These are phyloP conservation scores for Quercus mongolica DNA, from an alignment of 306 rosid species.

Conservation along the genomic window DNA sequence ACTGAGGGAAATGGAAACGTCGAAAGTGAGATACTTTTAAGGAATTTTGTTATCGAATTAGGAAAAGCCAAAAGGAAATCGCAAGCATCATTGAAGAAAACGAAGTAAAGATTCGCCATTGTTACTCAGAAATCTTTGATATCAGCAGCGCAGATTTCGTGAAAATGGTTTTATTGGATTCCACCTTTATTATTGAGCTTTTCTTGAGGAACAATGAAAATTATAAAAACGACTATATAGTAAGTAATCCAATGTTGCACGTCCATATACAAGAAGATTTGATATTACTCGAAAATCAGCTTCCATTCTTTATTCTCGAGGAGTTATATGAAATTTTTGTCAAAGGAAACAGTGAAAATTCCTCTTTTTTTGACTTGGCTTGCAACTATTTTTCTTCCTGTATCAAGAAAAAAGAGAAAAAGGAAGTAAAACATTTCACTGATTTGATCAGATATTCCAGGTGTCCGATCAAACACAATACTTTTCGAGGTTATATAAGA, in stretches of 20 bases:
- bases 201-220: background rate
- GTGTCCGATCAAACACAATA: background rate
- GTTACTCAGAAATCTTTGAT: no score
- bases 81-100: no score
- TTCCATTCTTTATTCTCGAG: conserved; percentile 21
- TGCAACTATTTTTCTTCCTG: no score
- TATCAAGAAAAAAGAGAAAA: no score
- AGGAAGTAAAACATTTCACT: background rate
- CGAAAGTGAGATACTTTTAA: no score
- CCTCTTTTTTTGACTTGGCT: no score
- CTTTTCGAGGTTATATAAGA: no score
- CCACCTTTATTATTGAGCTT: conserved; percentile 23
- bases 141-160: background rate
- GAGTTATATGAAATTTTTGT: background rate
- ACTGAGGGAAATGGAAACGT: no score
- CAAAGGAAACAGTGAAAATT: background rate
- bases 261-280: conserved; percentile 6
- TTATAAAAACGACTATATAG: background rate
- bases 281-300: conserved; percentile 29
- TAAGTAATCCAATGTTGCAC: conserved; percentile 20
- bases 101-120: no score
- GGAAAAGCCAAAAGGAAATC: no score
- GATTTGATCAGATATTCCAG: background rate
- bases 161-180: conserved; percentile 13
- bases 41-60: no score